Base-by-base conservation (phyloP, 2,329 filamentous ascomycete species). In the Fusarium sp. region DNA sequence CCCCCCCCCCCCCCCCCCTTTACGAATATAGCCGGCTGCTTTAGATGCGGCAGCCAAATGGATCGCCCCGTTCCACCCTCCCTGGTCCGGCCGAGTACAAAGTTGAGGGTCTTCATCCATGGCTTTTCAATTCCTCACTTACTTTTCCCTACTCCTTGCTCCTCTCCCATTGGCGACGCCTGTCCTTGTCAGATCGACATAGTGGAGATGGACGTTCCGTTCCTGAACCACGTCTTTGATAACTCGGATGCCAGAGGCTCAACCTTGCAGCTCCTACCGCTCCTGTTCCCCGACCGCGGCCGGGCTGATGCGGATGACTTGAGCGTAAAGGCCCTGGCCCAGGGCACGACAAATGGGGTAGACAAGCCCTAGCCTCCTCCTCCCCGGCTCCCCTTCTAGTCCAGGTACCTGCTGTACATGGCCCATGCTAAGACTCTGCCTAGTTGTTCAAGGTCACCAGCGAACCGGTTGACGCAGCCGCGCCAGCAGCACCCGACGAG, bases 271-370 rank as follows among this genome's bases (percentile, higher is more conserved):
- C 53, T 67, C 14, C 32, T 49, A 10, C 29, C 54, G 9, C 25
- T 56, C 13, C 46, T 67, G 9, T 67, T 67, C 36, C 64, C 47
- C 13, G 37, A 32, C 25, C n/a, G 11, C 15, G 14, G 37, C 17
- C 38, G 33, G 9, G 14, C 21, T 13, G 31, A 54, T 6, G 53
- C 41, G 19, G 19, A 19, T 2, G 14, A 51, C 3, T 23, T 61
- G n/a, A 48, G 45, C 5, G 29, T 63, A 8, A 59, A 58, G 3
- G 19, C 51, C 19, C 46, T 67, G 27, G 49, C 61, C 6, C 49
- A 67, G 36, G 65, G 65, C 14, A 67, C 65, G 5, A 67, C 65
- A 9, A 67, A 67, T 39, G 53, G 61, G n/a, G 65, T 67, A 41
- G 56, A 64, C 46, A 19, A 27, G 11, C 17, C 9, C 3, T 9